Base-by-base conservation (phyloP, 129 eudicot species). In the Flaveria bidentis region DNA sequence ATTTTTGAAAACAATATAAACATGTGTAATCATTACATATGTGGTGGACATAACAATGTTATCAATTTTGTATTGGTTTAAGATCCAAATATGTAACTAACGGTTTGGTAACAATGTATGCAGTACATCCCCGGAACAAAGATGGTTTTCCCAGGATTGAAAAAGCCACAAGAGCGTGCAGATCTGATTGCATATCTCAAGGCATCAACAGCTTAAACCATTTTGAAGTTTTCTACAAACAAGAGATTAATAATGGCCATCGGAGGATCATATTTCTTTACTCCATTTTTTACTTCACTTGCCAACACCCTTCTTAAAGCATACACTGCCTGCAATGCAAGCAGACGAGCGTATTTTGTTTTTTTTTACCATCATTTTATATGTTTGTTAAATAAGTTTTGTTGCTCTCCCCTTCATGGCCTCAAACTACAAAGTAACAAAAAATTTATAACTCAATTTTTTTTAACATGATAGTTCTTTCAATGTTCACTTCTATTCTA, bases 141-240 rank as follows among this genome's bases (percentile, higher is more conserved):
- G 88, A 87, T 87, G 91, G 91, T 87, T 46, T 87, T 87, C 82
- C 91, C 91, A n/a, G 91, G 91, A 58, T 86, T 87, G 77, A 87
- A 87, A 80, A 87, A 87, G 84, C 91, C 91, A 42, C 86, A 87
- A 66, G 91, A 87, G 0, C 91, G 91, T 63, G 77, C 85, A 14
- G 91, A 87, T 76, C 89, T 87, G 53, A 87, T 87, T 80, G 85
- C 91, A 11, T 87, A 87, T 67, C 80, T 87, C 76, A 87, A 87
- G 77, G 76, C 75, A 56, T 76, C 91, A 1, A 87, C 91, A 4
- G 76, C 87, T 0, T 53, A 66, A 2, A 78, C 69, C 47, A 22
- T 60, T 36, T 57, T 62, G 30, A 73, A 69, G 75, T 77, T 36
- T 79, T 51, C 41, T 79, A 12, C 16, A n/a, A 51, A 51, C 7